These are phyloP conservation scores for Zygnema circumcarinatum DNA, from an alignment of 139 green algal species.

Conservation along the genomic window DNA sequence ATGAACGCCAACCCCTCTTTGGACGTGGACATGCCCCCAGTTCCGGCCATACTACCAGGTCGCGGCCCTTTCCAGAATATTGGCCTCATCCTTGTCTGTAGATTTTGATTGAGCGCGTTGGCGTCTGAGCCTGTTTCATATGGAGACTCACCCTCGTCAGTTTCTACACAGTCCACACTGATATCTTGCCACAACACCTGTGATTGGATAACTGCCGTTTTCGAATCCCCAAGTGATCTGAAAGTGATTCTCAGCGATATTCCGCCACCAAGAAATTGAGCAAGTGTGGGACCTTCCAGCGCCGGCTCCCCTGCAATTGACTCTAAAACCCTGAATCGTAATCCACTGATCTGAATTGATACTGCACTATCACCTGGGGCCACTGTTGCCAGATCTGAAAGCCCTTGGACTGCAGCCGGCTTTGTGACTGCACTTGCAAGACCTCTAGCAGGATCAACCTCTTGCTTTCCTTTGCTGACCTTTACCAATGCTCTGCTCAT, in stretches of 20 bases:
- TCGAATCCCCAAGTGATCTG: conserved; percentile 41
- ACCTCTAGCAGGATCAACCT: conserved; percentile 24
- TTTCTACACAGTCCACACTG: conserved; percentile 54
- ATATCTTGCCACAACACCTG: conserved; percentile 44
- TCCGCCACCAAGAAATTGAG: conserved; percentile 31
- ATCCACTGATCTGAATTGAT: background rate
- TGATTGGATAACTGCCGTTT: conserved; percentile 27
- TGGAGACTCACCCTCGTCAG: background rate
- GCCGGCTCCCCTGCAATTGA: background rate
- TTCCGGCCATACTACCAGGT: conserved; percentile 38
- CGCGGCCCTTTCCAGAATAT: conserved; percentile 4
- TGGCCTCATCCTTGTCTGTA: background rate
- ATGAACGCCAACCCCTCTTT: conserved; percentile 25
- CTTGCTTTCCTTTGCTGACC: conserved; percentile 42
- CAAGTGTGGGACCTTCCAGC: conserved; percentile 19
- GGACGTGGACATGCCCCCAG: background rate
- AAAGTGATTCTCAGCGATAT: conserved; percentile 21
- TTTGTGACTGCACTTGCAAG: background rate
- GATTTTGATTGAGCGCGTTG: background rate
- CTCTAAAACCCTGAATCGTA: conserved; percentile 49
- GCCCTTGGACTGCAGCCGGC: background rate
- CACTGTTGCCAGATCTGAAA: conserved; percentile 24
- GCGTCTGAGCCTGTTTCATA: background rate
- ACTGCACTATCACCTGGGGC: conserved; percentile 41
- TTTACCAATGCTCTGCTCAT: conserved; percentile 30